phyloP scores from a whole-genome alignment of 1,284 basidiomycete genomes.

The Leccinum laetum region DNA sequence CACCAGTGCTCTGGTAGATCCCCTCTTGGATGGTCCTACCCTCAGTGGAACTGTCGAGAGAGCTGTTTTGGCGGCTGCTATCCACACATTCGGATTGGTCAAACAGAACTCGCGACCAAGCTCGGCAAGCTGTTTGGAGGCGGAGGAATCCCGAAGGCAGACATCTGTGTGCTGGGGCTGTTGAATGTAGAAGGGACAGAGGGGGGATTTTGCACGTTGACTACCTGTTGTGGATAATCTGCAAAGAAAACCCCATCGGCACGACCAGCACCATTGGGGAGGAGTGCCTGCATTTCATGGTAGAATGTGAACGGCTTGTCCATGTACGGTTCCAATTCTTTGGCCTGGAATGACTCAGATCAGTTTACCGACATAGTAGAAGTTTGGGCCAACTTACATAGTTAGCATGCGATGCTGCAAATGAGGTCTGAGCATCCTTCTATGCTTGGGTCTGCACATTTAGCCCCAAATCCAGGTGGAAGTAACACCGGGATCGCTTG shows the following conservation, averaged over 20 bases:
- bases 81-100: neutral
- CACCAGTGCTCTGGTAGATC: too few species aligned
- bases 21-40: too few species aligned
- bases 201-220: neutral
- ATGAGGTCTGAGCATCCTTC: neutral
- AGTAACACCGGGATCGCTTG: neutral
- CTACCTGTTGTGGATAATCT: neutral
- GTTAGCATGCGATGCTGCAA: neutral
- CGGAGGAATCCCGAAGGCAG: neutral
- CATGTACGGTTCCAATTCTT: neutral
- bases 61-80: neutral
- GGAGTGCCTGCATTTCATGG: neutral
- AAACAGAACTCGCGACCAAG: neutral
- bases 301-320: neutral
- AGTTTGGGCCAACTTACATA: neutral
- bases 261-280: neutral
- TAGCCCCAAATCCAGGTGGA: neutral
- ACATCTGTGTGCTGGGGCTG: too few species aligned
- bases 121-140: neutral
- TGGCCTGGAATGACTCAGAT: neutral
- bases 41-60: neutral
- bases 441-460: neutral
- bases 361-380: neutral
- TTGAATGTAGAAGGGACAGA: too few species aligned
- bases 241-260: neutral